Evolutionary conservation across 2,329 filamentous ascomycete genomes (phyloP).

Genomic region (Pseudocercospora ulei): DNA sequence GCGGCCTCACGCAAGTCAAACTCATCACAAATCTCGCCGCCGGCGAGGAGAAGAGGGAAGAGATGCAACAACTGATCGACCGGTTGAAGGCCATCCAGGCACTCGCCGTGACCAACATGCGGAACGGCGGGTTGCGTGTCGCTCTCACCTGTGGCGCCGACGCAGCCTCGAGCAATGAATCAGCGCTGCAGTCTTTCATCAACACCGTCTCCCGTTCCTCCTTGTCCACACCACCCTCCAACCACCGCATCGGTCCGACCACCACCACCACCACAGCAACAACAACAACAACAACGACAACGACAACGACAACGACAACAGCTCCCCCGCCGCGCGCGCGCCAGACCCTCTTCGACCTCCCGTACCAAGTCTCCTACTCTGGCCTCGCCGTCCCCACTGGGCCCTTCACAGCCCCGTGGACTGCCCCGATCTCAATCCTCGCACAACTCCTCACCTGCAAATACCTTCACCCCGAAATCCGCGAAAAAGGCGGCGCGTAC

Average conservation of each 20-base stretch:
- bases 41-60: conserved; percentile 60
- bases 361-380: conserved; percentile 95
- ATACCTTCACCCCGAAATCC: conserved; percentile 91
- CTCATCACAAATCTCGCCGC: conserved; percentile 69
- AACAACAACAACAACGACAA: conserved; percentile 10
- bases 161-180: conserved; percentile 59
- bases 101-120: conserved; percentile 56
- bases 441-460: conserved; percentile 91
- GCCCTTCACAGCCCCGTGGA: conserved; percentile 65
- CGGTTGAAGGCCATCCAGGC: conserved; percentile 80
- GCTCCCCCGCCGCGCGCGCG: conserved; percentile 23
- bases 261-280: conserved; percentile 30
- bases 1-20: conserved; percentile 81
- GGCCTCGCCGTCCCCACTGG: conserved; percentile 71
- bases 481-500: conserved; percentile 94
- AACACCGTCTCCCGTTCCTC: conserved; percentile 29
- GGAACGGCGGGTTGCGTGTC: conserved; percentile 56
- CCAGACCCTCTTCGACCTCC: conserved; percentile 84
- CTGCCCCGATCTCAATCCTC: conserved; percentile 76
- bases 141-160: conserved; percentile 78
- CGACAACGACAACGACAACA: conserved; percentile 28
- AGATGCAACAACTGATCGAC: conserved; percentile 48
- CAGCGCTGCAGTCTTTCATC: conserved; percentile 62
- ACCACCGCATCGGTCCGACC: conserved; percentile 11
- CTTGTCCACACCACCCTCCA: conserved; percentile 4